Evolutionary conservation across 2,329 filamentous ascomycete species (phyloP), one percentile per base, ranked within the genome.

Genomic region (Talaromyces sp.): DNA sequence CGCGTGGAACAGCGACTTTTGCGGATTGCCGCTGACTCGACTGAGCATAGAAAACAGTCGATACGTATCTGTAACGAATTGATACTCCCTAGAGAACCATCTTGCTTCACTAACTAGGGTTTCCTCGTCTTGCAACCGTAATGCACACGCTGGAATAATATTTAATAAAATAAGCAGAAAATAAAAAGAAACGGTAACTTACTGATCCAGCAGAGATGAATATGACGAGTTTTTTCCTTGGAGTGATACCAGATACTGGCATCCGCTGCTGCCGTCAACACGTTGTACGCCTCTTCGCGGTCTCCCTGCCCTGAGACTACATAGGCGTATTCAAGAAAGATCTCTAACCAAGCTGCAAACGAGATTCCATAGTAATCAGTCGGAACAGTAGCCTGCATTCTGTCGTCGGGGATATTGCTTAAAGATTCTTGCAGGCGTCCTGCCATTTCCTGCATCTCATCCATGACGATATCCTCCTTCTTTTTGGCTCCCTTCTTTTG

Each of bases 321-420:
- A 54, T 97, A 81, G 3, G 92, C 89, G 71, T 96, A 96, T 69
- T 95, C 90, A 38, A 96, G 83, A 71, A 99, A 96, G 0, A 96
- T 82, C 66, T 96, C 90, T 3, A 97, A 83, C 95, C 95, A 99
- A 53, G 86, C 83, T 61, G 87, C 81, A 70, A 98, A 96, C 0
- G 86, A 80, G 53, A 98, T 90, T 8, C 89, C 89, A 65, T 91
- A 88, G 70, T 91, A 93, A 62, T 82, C 80, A 53, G 74, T 74
- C 2, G 84, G 83, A 41, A 81, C 72, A 17, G 68, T 70, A 13
- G 69, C 68, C 24, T 69, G 67, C 4, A 69, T 32, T 13, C 35
- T 35, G 26, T 61, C 55, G 11, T 26, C 41, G 57, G 21, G 65
- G 64, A 43, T 72, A 65, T 58, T 71, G 77, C 77, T 76, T 59